Evolutionary conservation across 345 rosid genomes (phyloP), one percentile per base, ranked within the genome.

Genomic region (Mallotus nudiflorus): DNA sequence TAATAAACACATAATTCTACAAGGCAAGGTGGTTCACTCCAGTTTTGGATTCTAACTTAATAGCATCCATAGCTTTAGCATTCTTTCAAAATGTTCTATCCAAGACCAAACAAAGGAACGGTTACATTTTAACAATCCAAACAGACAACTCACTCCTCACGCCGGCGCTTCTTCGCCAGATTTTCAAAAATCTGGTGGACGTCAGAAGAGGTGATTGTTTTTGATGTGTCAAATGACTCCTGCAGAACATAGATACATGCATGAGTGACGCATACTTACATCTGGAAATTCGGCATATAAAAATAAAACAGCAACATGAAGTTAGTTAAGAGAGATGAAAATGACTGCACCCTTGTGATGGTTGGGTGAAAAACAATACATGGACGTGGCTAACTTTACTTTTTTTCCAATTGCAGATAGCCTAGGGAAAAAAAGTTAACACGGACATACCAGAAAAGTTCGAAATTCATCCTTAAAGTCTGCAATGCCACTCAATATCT

Each of bases 151-250:
- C 73, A 86, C 81, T 90, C 72, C 69, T 66, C 62, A 13, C 88
- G 96, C 58, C 66, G 77, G 27, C 97, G 92, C 81, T 92, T 92
- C 85, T 91, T 92, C 42, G 89, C 88, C 71, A 96, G 97, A 80
- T 92, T 92, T 68, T 94, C 86, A 40, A 96, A 96, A 69, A 96
- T 89, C 78, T 91, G 91, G 56, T 83, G 87, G 33, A 96, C 84
- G 81, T 91, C 98, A 51, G 73, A 91, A 69, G 94, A 35, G 1
- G 98, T 91, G 85, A 92, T 78, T 37, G 94, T 81, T 73, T 89
- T 89, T n/a, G 98, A 92, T 16, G 94, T 81, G 73, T 90, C 99
- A 62, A 79, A 81, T 2, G 96, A 82, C 61, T 82, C 97, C 98
- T 89, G 84, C 81, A 59, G 56, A 39, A 50, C 45, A 45, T 54